Percentiles rank a stretch among this genome's conserved stretches.
phyloP scores from a whole-genome alignment of 2,329 filamentous ascomycete genomes.

The Orbilia ellipsospora region DNA sequence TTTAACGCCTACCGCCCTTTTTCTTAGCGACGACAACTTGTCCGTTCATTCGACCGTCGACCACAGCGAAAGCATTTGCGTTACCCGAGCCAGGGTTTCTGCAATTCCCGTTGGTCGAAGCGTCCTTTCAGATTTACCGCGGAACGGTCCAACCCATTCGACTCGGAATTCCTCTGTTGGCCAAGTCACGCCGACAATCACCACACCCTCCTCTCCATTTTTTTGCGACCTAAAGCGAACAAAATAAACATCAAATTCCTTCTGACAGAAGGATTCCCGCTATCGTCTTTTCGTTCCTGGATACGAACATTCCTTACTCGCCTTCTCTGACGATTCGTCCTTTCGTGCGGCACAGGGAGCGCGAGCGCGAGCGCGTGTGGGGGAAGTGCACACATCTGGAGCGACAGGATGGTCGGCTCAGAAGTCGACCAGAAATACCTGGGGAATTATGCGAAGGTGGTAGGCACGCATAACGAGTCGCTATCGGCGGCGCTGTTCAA shows the following conservation, averaged over 20 bases:
- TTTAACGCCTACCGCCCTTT: conserved; percentile 15
- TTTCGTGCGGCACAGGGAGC: conserved; percentile 26
- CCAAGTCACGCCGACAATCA: conserved; percentile 33
- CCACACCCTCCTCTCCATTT: conserved; percentile 14
- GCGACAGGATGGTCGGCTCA: conserved; percentile 82
- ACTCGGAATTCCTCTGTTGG: conserved; percentile 52
- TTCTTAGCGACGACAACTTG: neutral
- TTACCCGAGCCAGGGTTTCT: conserved; percentile 51
- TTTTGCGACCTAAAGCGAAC: neutral
- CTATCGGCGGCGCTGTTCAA: conserved; percentile 87
- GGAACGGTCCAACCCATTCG: conserved; percentile 52
- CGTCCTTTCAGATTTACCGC: conserved; percentile 35
- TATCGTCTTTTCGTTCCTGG: neutral
- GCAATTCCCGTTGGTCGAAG: conserved; percentile 51
- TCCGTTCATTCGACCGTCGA: conserved; percentile 41
- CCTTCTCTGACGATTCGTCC: conserved; percentile 9
- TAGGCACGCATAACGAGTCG: conserved; percentile 79
- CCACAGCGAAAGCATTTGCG: conserved; percentile 27
- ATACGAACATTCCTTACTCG: neutral
- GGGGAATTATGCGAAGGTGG: conserved; percentile 84
- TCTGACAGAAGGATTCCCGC: conserved; percentile 5
- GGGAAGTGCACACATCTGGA: conserved; percentile 26
- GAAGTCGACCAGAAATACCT: conserved; percentile 98
- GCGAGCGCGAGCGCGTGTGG: conserved; percentile 46
- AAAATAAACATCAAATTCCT: conserved; percentile 7